These are phyloP conservation scores for Kwoniella bestiolae DNA, from an alignment of 768 basidiomycete species.

Conservation along the genomic window DNA sequence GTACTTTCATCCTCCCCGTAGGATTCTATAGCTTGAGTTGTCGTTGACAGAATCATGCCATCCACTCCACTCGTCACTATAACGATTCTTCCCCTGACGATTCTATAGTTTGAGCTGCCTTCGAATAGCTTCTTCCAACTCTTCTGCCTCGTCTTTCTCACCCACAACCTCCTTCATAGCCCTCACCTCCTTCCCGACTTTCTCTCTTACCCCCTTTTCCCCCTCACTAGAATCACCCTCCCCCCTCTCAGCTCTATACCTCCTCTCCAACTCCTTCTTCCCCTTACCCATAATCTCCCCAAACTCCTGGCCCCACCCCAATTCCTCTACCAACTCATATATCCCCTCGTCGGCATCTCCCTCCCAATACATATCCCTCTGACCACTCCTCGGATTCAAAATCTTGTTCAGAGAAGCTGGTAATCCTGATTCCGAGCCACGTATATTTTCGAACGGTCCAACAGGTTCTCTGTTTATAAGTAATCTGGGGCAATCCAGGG, in stretches of 20 bases:
- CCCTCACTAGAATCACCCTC: conserved; percentile 15
- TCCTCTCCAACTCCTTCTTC: conserved; percentile 19
- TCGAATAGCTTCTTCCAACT: conserved; percentile 13
- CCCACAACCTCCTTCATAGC: conserved; percentile 5
- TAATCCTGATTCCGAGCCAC: not conserved
- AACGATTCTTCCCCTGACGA: not conserved
- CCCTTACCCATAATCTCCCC: conserved; percentile 27
- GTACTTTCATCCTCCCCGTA: too few species aligned
- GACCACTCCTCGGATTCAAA: not conserved
- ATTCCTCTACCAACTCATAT: conserved; percentile 65
- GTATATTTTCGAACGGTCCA: conserved; percentile 59
- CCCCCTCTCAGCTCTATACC: conserved; percentile 17
- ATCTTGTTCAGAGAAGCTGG: not conserved
- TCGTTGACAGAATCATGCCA: too few species aligned
- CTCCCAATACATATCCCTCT: conserved; percentile 33
- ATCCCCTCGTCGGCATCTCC: conserved; percentile 65
- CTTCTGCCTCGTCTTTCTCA: not conserved
- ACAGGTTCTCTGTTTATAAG: conserved; percentile 85
- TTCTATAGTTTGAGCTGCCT: conserved; percentile 12
- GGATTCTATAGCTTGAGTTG: too few species aligned
- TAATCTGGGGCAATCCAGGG: conserved; percentile 71
- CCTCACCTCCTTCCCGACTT: conserved; percentile 3
- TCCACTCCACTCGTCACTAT: too few species aligned
- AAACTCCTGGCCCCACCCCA: conserved; percentile 66
- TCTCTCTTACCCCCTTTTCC: conserved; percentile 20